A percentile compares a stretch with the other conserved stretches of the same genome.
Conservation (phyloP, 495 filamentous ascomycete genomes). For the Penicillium desertorum region DNA sequence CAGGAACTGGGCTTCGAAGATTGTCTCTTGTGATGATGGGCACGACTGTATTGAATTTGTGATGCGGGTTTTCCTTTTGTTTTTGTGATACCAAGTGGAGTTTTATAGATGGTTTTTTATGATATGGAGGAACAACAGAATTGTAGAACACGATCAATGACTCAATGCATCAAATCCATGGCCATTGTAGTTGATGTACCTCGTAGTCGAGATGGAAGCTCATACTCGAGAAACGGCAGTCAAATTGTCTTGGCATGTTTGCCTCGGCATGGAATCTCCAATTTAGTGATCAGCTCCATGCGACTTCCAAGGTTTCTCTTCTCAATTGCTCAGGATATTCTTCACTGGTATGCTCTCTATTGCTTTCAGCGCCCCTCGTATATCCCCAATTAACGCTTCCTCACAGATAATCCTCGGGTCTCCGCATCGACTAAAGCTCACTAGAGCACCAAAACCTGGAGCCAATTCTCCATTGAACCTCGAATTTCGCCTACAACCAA, state of each 20-base stretch:
- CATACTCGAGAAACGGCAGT: not conserved
- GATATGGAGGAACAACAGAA: not conserved
- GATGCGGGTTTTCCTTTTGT: not conserved
- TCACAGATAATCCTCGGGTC: not conserved
- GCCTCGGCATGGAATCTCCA: constrained; percentile 14
- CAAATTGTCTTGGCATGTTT: constrained; percentile 16
- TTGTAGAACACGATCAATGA: not conserved
- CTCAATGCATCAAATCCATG: not conserved
- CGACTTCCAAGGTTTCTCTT: constrained; percentile 10
- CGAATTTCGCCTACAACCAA: not conserved
- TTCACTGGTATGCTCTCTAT: constrained; percentile 5
- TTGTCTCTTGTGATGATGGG: constrained; percentile 12
- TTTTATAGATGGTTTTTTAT: constrained; percentile 16
- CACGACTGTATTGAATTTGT: not conserved
- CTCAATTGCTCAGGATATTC: constrained; percentile 10
- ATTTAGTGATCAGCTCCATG: constrained; percentile 24
- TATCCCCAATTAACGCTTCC: not conserved
- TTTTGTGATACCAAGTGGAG: constrained; percentile 21
- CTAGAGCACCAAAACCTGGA: constrained; percentile 3
- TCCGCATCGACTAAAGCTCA: constrained; percentile 9
- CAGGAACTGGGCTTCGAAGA: constrained; percentile 15
- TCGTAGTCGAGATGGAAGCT: not conserved
- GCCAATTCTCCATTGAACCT: not conserved
- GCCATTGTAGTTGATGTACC: not conserved
- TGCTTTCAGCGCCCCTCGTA: not conserved